Evolutionary conservation across 495 filamentous ascomycete genomes (phyloP), one percentile per base, ranked within the genome.

Genomic region (Bombardia bombarda): DNA sequence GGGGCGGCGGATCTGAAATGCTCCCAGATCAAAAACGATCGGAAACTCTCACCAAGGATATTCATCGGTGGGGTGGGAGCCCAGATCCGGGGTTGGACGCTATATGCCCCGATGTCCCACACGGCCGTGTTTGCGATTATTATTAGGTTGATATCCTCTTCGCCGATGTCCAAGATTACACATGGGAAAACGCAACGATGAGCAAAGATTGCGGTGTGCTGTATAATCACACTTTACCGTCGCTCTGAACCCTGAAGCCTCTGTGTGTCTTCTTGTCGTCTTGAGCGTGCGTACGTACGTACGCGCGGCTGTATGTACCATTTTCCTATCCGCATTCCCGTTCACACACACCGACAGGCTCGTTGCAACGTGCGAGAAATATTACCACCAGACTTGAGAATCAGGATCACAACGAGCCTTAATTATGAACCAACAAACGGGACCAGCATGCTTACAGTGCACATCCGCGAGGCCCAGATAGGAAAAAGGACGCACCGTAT

Each of bases 11-110:
- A 53, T 53, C 52, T 50, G 30, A 18, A 45, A 31, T 35, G 32
- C 40, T 44, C 43, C n/a, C 47, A 55, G 47, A 56, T 49, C 56
- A 51, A 39, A n/a, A n/a, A 46, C 50, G 56, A 58, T 56, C 53
- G 44, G 47, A 42, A 42, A 10, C 44, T n/a, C n/a, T n/a, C n/a
- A n/a, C 42, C 26, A 42, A 40, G 43, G 25, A 25, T 20, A 25
- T 43, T n/a, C 9, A 28, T 10, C 13, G 9, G 32, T 43, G 19
- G 52, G 36, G 45, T 32, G 32, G 33, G 28, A 19, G 19, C 28
- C 35, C 40, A 32, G 38, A 46, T 45, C 33, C 17, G 44, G 34
- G 47, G 26, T 7, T 28, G 26, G 26, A 7, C 2, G 26, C 2
- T 13, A 2, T 39, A 41, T 13, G 28, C 39, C 25, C 19, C 30